Conservation (phyloP, 2,329 filamentous ascomycete species). For the Trichoderma polysporum region DNA sequence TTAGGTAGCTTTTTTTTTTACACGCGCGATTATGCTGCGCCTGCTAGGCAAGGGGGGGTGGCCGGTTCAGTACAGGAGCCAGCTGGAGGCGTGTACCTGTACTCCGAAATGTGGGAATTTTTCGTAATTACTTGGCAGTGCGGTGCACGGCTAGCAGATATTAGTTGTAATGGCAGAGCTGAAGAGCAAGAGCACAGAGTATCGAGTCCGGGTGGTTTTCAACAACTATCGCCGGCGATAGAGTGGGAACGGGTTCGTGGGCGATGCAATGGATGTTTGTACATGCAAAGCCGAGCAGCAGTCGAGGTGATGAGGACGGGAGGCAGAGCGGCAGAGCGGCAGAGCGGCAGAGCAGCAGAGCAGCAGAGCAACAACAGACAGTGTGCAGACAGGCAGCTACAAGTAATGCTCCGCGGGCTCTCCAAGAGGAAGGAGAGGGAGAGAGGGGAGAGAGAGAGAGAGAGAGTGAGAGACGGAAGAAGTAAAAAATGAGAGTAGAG, state of each 20-base stretch:
- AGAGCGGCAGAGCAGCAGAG: not conserved
- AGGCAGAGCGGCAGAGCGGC: not conserved
- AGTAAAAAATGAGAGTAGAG: not conserved
- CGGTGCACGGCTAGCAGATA: not conserved
- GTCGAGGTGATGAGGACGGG: not conserved
- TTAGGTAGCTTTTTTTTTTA: slow-evolving; percentile 27
- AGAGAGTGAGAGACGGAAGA: not conserved
- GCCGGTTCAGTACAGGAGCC: not conserved
- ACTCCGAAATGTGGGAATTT: slow-evolving; percentile 3
- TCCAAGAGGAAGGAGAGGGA: not conserved
- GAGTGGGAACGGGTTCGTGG: not conserved
- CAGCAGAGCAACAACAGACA: not conserved
- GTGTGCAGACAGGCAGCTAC: not conserved
- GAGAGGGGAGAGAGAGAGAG: not conserved
- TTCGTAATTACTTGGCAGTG: slow-evolving; percentile 13
- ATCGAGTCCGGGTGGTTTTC: not conserved
- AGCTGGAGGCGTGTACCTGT: slow-evolving; percentile 20
- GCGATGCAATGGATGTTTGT: not conserved
- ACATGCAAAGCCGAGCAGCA: not conserved
- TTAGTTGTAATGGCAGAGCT: not conserved
- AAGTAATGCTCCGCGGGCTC: not conserved
- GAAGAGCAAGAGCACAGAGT: not conserved
- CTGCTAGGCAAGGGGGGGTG: slow-evolving; percentile 22
- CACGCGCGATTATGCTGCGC: slow-evolving; percentile 27
- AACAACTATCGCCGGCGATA: slow-evolving; percentile 14